These are phyloP conservation scores for Rhexocercosporidium sp. DNA, from an alignment of 2,329 filamentous ascomycete species.

Conservation along the genomic window DNA sequence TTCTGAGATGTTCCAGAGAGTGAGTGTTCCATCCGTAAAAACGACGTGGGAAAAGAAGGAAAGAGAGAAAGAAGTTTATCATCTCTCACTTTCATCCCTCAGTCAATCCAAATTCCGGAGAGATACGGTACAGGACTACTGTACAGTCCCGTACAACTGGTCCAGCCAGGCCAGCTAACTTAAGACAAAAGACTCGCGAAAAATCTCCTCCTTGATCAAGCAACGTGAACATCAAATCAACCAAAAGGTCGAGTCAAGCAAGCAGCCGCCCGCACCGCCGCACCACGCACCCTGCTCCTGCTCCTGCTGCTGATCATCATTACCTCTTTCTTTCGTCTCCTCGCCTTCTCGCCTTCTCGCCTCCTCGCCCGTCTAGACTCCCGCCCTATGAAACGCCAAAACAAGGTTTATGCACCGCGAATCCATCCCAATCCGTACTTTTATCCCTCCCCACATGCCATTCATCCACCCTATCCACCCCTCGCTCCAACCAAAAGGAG, in stretches of 20 bases:
- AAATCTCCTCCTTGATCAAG: background rate
- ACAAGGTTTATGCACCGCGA: background rate
- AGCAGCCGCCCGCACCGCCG: background rate
- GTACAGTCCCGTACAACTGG: background rate
- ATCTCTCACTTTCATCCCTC: background rate
- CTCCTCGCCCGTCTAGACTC: too few species aligned
- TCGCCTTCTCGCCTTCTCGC: background rate
- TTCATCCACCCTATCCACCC: background rate
- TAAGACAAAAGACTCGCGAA: background rate
- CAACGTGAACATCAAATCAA: too few species aligned
- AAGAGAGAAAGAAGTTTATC: background rate
- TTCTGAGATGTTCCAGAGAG: constrained; percentile 9
- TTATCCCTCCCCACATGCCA: background rate
- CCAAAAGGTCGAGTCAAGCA: background rate
- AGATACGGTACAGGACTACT: background rate
- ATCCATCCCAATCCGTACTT: background rate
- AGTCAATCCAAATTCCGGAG: background rate
- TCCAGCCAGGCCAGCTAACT: too few species aligned
- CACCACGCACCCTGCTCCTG: constrained; percentile 1
- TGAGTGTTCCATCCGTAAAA: constrained; percentile 1
- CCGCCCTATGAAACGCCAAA: constrained; percentile 1
- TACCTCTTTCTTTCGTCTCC: too few species aligned
- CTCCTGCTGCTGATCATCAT: constrained; percentile 5
- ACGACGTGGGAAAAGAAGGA: background rate
- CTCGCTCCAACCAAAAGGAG: background rate